Evolutionary conservation across 2,329 filamentous ascomycete genomes (phyloP).

Genomic region (Aulographum hederae): DNA sequence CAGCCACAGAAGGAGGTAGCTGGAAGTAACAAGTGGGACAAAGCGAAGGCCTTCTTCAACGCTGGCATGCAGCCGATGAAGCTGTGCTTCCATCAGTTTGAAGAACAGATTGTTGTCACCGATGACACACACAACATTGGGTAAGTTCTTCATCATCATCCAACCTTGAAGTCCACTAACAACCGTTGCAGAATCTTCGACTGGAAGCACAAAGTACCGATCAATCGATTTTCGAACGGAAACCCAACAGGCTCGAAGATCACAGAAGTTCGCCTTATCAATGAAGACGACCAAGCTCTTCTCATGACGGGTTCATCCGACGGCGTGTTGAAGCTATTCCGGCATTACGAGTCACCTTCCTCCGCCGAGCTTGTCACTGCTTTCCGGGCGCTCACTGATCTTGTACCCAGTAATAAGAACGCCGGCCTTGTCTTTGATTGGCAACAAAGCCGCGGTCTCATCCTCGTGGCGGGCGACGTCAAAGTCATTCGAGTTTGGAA

Average conservation of each 20-base stretch:
- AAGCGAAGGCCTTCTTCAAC: conserved; percentile 64
- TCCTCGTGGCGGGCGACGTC: conserved; percentile 90
- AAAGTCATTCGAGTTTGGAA: conserved; percentile 95
- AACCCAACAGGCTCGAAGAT: conserved; percentile 85
- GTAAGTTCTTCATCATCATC: too few relatives aligned
- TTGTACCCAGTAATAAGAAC: conserved; percentile 85
- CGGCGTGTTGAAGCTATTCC: conserved; percentile 82
- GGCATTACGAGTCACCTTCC: conserved; percentile 66
- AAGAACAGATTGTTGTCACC: conserved; percentile 83
- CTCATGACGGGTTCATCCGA: conserved; percentile 92
- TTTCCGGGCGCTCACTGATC: conserved; percentile 82
- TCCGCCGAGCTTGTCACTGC: conserved; percentile 72
- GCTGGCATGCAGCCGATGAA: conserved; percentile 80
- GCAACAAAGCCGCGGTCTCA: conserved; percentile 92
- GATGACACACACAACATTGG: conserved; percentile 89
- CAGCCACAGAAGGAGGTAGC: conserved; percentile 86
- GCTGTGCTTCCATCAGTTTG: conserved; percentile 95
- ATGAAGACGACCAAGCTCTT: conserved; percentile 91
- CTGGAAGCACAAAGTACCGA: conserved; percentile 58
- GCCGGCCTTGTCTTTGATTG: conserved; percentile 95
- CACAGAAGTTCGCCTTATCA: conserved; percentile 92
- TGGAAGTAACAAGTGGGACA: conserved; percentile 72
- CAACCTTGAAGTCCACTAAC: conserved; percentile 3
- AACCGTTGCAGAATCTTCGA: conserved; percentile 80
- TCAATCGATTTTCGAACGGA: conserved; percentile 82